phyloP scores from a whole-genome alignment of 2,329 filamentous ascomycete genomes.

The Aspergillus sp. region DNA sequence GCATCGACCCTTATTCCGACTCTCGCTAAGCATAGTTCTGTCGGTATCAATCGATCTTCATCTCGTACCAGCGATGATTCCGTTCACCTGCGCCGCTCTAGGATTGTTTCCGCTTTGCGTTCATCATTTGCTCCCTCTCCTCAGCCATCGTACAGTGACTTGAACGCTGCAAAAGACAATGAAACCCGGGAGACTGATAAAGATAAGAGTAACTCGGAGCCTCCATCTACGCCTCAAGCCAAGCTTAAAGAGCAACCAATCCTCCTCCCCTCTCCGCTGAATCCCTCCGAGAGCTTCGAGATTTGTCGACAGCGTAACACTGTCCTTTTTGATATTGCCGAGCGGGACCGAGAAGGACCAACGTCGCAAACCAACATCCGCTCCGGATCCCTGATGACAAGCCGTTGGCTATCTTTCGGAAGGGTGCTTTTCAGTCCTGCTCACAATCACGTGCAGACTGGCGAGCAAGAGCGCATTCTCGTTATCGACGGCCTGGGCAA shows the following conservation, averaged over 20 bases:
- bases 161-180: not conserved
- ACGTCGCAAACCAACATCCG: conserved; percentile 40
- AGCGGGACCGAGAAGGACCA: conserved; percentile 34
- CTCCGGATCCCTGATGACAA: conserved; percentile 45
- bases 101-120: conserved; percentile 44
- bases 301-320: conserved; percentile 26
- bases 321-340: conserved; percentile 31
- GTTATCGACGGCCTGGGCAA: conserved; percentile 45
- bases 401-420: conserved; percentile 44
- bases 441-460: conserved; percentile 36
- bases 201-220: not conserved
- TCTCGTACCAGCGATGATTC: conserved; percentile 26
- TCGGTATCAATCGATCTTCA: conserved; percentile 16
- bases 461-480: conserved; percentile 37
- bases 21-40: conserved; percentile 16
- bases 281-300: conserved; percentile 17
- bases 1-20: conserved; percentile 2
- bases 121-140: conserved; percentile 43
- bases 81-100: conserved; percentile 41
- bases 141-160: conserved; percentile 47
- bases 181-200: not conserved
- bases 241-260: conserved; percentile 15
- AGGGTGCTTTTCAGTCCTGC: conserved; percentile 44
- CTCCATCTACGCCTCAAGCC: too few relatives aligned
- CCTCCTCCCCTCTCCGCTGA: conserved; percentile 19